Conservation (phyloP, 306 rosid genomes). For the Begonia loranthoides region DNA sequence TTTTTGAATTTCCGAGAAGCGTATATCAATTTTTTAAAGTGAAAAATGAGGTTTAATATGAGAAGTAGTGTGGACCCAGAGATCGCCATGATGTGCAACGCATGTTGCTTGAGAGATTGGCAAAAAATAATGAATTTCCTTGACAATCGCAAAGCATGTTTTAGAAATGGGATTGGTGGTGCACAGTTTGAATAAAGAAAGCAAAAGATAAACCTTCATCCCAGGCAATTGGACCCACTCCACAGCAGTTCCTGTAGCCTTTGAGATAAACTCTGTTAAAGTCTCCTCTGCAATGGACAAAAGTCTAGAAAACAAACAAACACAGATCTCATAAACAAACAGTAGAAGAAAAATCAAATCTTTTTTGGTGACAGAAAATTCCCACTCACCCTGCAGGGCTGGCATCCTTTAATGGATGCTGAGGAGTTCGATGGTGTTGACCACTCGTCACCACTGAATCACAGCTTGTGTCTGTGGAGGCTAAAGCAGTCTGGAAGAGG, state of each 20-base stretch:
- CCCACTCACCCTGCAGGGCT: slow-evolving; percentile 91
- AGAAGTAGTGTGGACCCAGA: background rate
- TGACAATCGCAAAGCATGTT: background rate
- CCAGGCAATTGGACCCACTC: slow-evolving; percentile 99
- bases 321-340: background rate
- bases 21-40: too few relatives aligned
- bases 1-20: too few relatives aligned
- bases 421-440: slow-evolving; percentile 87
- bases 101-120: background rate
- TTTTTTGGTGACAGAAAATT: background rate
- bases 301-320: slow-evolving; percentile 34
- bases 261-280: slow-evolving; percentile 99
- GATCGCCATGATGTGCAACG: background rate
- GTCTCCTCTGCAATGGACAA: slow-evolving; percentile 97
- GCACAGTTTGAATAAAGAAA: background rate
- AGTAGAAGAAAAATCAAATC: background rate
- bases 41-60: too few relatives aligned
- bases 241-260: slow-evolving; percentile 99
- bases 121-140: background rate
- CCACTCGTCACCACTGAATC: slow-evolving; percentile 99
- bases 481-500: slow-evolving; percentile 48
- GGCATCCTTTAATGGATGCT: slow-evolving; percentile 87
- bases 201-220: slow-evolving; percentile 64
- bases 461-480: slow-evolving; percentile 93
- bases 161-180: background rate